phyloP scores from a whole-genome alignment of 768 basidiomycete genomes.

The Epithele typhae region DNA sequence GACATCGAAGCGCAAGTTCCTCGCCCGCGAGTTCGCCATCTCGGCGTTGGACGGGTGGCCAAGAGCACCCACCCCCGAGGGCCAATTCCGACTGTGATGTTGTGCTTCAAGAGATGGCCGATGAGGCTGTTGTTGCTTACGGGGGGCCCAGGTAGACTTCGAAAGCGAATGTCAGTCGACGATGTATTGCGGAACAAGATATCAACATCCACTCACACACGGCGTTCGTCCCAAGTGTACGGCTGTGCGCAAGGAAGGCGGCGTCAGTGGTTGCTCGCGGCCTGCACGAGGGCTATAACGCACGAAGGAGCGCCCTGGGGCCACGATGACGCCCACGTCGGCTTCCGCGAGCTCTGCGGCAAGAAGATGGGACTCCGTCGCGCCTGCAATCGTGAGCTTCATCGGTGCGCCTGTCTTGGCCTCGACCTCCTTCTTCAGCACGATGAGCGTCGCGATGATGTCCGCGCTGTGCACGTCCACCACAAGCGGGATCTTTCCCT shows the following conservation, averaged over 20 bases:
- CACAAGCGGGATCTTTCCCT: conserved; percentile 63
- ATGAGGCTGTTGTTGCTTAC: conserved; percentile 49
- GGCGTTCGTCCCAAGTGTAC: conserved; percentile 54
- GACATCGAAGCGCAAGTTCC: conserved; percentile 28
- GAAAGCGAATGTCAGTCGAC: not conserved
- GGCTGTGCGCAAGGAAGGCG: too few relatives aligned
- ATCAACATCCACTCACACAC: conserved; percentile 43
- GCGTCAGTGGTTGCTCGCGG: too few relatives aligned
- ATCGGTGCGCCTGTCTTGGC: conserved; percentile 22
- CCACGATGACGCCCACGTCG: conserved; percentile 67
- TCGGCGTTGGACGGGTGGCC: conserved; percentile 2
- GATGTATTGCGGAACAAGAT: not conserved
- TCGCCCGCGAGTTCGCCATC: conserved; percentile 23
- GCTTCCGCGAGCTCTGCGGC: conserved; percentile 59
- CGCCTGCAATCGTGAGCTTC: conserved; percentile 51
- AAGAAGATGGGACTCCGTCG: conserved; percentile 55
- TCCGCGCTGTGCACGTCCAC: conserved; percentile 68
- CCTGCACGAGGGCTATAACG: too few relatives aligned
- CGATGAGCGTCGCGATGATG: conserved; percentile 65
- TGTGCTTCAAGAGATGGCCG: conserved; percentile 47
- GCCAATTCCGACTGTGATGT: conserved; percentile 62
- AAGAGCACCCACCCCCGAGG: conserved; percentile 15
- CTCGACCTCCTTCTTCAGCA: conserved; percentile 54
- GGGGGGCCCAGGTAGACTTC: conserved; percentile 67
- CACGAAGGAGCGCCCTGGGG: conserved; percentile 52